Evolutionary conservation across 345 rosid species (phyloP), one percentile per base, ranked within the genome.

Genomic region (Linum tenue): DNA sequence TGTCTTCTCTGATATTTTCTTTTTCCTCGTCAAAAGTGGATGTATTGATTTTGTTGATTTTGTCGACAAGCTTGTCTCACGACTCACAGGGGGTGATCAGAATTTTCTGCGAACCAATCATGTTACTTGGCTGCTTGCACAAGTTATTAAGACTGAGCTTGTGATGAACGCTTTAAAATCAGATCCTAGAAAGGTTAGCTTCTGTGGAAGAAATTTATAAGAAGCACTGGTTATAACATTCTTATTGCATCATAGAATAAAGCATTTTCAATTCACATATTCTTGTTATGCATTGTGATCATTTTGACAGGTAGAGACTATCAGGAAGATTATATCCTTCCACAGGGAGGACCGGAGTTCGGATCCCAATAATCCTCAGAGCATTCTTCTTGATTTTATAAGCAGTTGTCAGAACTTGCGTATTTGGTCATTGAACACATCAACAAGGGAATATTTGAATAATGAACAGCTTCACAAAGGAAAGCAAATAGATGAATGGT

Each of bases 401-500:
- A 86, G 97, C 87, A 94, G 97, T 77, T 86, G 95, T 80, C 99
- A 90, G 73, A 90, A 85, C 79, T 81, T 94, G 50, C 87, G 95
- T 37, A 90, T 94, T 71, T 88, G 97, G 99, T 85, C 99, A 43
- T 75, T 94, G 86, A 90, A 87, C 77, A 73, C 86, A 63, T 76
- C 95, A 70, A 88, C 89, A 37, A 81, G 99, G 77, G 92, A 84
- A 75, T 90, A 80, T 73, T 82, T 90, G 74, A 94, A 90, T 72
- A 86, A 76, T 69, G 97, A 94, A 67, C 96, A 94, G 66, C 83
- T 94, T 75, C 85, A 84, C 77, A 94, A 90, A 75, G 99, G 97
- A 76, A 94, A 85, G 75, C 99, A 90, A 78, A 94, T 90, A 64
- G 97, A 94, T 81, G 99, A 94, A 80, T 94, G 99, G 97, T 90